Percentiles rank a stretch among this genome's conserved stretches.
phyloP scores from a whole-genome alignment of 1,139 yeast species.

The Debaryomyces fabryi region DNA sequence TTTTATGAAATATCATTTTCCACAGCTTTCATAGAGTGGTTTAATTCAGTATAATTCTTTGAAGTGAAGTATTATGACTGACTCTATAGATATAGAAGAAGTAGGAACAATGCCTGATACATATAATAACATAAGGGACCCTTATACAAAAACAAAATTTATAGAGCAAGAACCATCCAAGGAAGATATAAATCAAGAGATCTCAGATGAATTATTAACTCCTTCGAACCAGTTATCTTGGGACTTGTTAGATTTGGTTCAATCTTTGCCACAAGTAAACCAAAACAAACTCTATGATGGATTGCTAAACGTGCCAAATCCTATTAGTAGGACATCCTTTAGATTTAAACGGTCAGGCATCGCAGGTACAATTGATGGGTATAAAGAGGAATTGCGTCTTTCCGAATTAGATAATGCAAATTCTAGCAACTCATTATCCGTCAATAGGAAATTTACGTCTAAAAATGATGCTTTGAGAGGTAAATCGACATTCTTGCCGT shows the following conservation, averaged over 20 bases:
- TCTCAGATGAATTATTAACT: slow-evolving; percentile 34
- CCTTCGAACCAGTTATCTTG: slow-evolving; percentile 58
- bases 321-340: slow-evolving; percentile 57
- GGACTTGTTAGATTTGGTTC: slow-evolving; percentile 61
- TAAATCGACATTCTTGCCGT: slow-evolving; percentile 76
- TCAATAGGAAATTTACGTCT: slow-evolving; percentile 68
- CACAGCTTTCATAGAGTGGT: neutral
- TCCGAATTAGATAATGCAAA: slow-evolving; percentile 56
- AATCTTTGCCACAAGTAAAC: slow-evolving; percentile 42
- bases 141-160: slow-evolving; percentile 4
- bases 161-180: neutral
- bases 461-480: slow-evolving; percentile 69
- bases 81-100: neutral
- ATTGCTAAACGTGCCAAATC: slow-evolving; percentile 53
- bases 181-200: slow-evolving; percentile 7
- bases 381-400: slow-evolving; percentile 60
- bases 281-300: slow-evolving; percentile 37
- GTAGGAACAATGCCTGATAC: neutral
- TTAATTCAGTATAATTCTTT: neutral
- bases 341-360: slow-evolving; percentile 75
- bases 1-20: neutral
- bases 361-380: slow-evolving; percentile 64
- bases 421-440: slow-evolving; percentile 70
- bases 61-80: neutral
- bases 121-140: neutral